Conservation (phyloP, 768 basidiomycete species). For the Suillus subaureus region DNA sequence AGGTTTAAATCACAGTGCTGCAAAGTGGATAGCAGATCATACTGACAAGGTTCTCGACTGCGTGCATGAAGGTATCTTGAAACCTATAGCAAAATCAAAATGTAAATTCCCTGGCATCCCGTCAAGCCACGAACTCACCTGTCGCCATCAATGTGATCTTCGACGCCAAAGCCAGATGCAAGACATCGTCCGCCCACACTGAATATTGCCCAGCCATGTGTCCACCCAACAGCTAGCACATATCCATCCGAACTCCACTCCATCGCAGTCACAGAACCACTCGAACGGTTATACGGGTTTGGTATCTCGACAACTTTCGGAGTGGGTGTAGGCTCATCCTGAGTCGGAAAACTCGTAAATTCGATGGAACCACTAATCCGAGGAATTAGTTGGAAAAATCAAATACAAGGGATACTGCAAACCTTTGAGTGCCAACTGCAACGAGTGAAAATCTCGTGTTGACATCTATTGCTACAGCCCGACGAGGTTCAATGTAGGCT, state of each 20-base stretch:
- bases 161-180: conserved; percentile 73
- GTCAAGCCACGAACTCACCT: conserved; percentile 33
- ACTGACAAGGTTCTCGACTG: conserved; percentile 72
- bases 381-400: conserved; percentile 2
- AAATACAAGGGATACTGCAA: conserved; percentile 12
- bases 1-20: conserved; percentile 8
- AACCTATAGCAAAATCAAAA: conserved; percentile 49
- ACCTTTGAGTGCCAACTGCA: conserved; percentile 80
- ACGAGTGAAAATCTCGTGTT: conserved; percentile 83
- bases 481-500: conserved; percentile 64
- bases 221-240: conserved; percentile 91
- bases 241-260: conserved; percentile 98
- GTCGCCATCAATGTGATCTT: conserved; percentile 58
- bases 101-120: neutral
- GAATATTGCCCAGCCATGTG: conserved; percentile 87
- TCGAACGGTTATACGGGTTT: conserved; percentile 56
- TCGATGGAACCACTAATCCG: conserved; percentile 62
- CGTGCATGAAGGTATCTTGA: conserved; percentile 86
- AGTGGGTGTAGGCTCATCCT: conserved; percentile 55
- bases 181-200: conserved; percentile 88
- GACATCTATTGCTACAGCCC: conserved; percentile 65
- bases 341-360: conserved; percentile 68
- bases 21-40: neutral
- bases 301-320: conserved; percentile 67
- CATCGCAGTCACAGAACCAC: conserved; percentile 65